Percentiles rank a stretch among this genome's conserved stretches.
Conservation (phyloP, 768 basidiomycete species). For the Kwoniella dendrophila region DNA sequence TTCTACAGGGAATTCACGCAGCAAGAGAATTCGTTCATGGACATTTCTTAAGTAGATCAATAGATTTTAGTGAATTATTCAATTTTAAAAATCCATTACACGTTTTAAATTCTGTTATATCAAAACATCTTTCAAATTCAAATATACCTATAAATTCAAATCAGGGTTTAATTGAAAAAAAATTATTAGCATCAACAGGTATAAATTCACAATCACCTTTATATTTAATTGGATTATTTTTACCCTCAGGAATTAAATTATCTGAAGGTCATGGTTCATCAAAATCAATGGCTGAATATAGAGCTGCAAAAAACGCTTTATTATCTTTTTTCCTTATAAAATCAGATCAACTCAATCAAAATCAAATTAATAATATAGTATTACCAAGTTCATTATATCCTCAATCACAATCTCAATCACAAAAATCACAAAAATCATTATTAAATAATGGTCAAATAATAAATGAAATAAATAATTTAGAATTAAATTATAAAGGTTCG, state of each 20-base stretch:
- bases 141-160: slow-evolving; percentile 50
- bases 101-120: slow-evolving; percentile 71
- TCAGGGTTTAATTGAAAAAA: slow-evolving; percentile 16
- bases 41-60: slow-evolving; percentile 80
- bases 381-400: slow-evolving; percentile 7
- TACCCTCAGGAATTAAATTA: slow-evolving; percentile 74
- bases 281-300: slow-evolving; percentile 89
- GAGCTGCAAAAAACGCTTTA: slow-evolving; percentile 62
- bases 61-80: slow-evolving; percentile 76
- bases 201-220: slow-evolving; percentile 85
- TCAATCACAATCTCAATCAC: slow-evolving; percentile 12
- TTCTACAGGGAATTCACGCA: slow-evolving; percentile 63
- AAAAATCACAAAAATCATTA: slow-evolving; percentile 1
- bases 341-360: slow-evolving; percentile 29
- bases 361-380: background rate
- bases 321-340: slow-evolving; percentile 45
- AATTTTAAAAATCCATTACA: slow-evolving; percentile 82
- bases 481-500: slow-evolving; percentile 1
- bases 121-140: slow-evolving; percentile 60
- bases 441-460: slow-evolving; percentile 7
- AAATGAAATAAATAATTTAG: background rate
- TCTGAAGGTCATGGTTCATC: slow-evolving; percentile 94
- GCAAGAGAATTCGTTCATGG: slow-evolving; percentile 88
- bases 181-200: slow-evolving; percentile 89
- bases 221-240: slow-evolving; percentile 91